Percentiles rank a stretch among this genome's conserved stretches.
phyloP scores from a whole-genome alignment of 495 filamentous ascomycete species.

The Penicillium chermesinum region DNA sequence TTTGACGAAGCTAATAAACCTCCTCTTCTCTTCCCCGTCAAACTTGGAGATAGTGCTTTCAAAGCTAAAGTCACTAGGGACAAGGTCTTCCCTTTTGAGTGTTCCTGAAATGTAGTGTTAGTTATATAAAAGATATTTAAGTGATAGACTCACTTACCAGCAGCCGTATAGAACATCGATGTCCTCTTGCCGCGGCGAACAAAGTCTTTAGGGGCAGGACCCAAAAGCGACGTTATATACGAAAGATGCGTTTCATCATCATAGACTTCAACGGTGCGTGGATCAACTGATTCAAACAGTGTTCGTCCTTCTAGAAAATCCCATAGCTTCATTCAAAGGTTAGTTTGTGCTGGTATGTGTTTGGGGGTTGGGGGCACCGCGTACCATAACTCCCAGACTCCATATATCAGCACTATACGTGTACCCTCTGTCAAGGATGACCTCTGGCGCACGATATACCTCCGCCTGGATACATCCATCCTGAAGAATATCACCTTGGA shows the following conservation, averaged over 20 bases:
- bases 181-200: conserved; percentile 16
- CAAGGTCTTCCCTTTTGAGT: conserved; percentile 9
- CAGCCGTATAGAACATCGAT: conserved; percentile 14
- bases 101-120: conserved; percentile 2
- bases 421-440: conserved; percentile 37
- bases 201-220: conserved; percentile 27
- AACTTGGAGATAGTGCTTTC: conserved; percentile 18
- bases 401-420: conserved; percentile 41
- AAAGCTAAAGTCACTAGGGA: conserved; percentile 18
- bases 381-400: conserved; percentile 39
- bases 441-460: conserved; percentile 40
- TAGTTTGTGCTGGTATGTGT: conserved; percentile 1
- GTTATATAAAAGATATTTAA: neutral
- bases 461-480: conserved; percentile 35
- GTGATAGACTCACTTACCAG: conserved; percentile 3
- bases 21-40: conserved; percentile 23
- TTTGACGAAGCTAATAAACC: conserved; percentile 29
- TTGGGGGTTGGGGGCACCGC: neutral
- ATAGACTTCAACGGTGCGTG: conserved; percentile 15
- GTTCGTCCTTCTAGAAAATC: conserved; percentile 24
- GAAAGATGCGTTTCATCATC: conserved; percentile 25
- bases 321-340: conserved; percentile 25
- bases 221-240: conserved; percentile 34
- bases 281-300: conserved; percentile 23
- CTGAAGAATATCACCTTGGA: conserved; percentile 19